phyloP scores from a whole-genome alignment of 2,329 filamentous ascomycete genomes.

The Diaporthe sp. region DNA sequence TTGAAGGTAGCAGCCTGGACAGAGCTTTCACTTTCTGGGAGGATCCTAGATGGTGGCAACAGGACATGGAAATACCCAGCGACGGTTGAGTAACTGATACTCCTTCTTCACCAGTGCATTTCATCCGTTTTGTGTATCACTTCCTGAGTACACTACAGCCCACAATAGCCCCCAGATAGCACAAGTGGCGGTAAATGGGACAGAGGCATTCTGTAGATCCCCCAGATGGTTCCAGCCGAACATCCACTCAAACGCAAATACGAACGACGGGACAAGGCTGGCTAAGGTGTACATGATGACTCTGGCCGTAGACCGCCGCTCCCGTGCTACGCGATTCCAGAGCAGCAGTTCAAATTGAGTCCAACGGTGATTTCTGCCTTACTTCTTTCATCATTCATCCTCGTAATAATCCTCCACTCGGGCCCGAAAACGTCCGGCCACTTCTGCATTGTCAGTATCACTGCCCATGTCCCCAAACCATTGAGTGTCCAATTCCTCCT shows the following conservation, averaged over 20 bases:
- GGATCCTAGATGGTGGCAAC: too few species aligned
- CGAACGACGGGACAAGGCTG: not conserved
- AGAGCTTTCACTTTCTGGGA: too few species aligned
- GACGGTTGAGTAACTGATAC: not conserved
- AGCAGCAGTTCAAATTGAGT: too few species aligned
- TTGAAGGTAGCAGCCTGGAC: too few species aligned
- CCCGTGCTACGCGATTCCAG: not conserved
- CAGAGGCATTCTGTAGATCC: not conserved
- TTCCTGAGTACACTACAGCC: conserved; percentile 4
- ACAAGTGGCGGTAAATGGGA: not conserved
- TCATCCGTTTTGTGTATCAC: not conserved
- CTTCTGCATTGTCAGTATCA: too few species aligned
- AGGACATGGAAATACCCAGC: not conserved
- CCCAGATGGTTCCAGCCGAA: not conserved
- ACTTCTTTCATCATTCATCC: too few species aligned
- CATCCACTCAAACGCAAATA: conserved; percentile 12
- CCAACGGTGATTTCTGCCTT: too few species aligned
- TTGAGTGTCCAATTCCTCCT: too few species aligned
- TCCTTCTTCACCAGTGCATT: not conserved
- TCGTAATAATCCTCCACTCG: too few species aligned
- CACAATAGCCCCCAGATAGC: not conserved
- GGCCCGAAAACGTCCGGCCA: too few species aligned
- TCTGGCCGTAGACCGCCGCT: not conserved
- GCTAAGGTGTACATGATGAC: not conserved
- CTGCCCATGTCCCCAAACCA: too few species aligned